These are phyloP conservation scores for Scenedesmus sp. DNA, from an alignment of 163 green algal species.

Conservation along the genomic window DNA sequence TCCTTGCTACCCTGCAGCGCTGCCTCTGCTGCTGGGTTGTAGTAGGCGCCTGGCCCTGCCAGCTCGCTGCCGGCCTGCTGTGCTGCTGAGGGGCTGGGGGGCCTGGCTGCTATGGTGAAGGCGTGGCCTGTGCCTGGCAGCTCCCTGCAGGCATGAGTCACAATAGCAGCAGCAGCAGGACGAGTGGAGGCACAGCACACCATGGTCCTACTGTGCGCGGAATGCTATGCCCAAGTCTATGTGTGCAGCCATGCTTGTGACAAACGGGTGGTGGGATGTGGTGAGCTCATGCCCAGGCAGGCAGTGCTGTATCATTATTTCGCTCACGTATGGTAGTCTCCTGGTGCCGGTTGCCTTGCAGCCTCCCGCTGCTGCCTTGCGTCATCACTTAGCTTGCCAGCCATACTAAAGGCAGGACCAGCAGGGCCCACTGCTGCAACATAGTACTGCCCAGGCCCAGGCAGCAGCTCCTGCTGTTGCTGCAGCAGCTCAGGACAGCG, in stretches of 20 bases:
- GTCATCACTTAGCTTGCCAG: not conserved
- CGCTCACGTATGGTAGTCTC: slow-evolving; percentile 27
- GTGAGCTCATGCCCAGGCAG: not conserved
- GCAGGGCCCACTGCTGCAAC: not conserved
- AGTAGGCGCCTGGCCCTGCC: not conserved
- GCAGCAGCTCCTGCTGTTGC: not conserved
- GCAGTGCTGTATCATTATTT: too few relatives aligned
- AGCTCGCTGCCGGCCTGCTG: not conserved
- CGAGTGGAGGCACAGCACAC: too few relatives aligned
- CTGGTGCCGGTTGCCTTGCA: not conserved
- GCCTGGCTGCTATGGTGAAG: not conserved
- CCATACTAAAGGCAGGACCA: slow-evolving; percentile 34
- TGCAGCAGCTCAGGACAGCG: not conserved
- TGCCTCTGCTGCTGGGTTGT: slow-evolving; percentile 22
- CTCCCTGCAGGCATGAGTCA: not conserved
- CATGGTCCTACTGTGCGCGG: too few relatives aligned
- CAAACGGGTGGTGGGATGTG: too few relatives aligned
- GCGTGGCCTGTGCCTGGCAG: not conserved
- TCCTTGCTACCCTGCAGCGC: not conserved
- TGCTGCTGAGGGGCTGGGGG: not conserved
- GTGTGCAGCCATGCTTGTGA: too few relatives aligned
- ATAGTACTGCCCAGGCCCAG: slow-evolving; percentile 30
- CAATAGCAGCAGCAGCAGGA: too few relatives aligned
- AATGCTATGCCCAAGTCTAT: too few relatives aligned
- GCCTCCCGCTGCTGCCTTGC: too few relatives aligned